phyloP scores from a whole-genome alignment of 805 yeast genomes.

The Nakazawaea peltata region DNA sequence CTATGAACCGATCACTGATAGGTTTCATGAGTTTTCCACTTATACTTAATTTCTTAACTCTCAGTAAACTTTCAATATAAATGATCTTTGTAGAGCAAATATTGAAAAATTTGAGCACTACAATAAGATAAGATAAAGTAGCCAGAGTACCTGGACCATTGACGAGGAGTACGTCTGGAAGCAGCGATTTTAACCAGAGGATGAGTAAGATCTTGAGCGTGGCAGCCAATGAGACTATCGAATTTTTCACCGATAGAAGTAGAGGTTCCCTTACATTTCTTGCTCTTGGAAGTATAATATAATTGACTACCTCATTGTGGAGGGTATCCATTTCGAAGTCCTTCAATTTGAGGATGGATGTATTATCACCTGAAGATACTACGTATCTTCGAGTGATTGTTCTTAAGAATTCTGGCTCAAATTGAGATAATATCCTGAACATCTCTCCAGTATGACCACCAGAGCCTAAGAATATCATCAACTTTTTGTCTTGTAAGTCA shows the following conservation, averaged over 20 bases:
- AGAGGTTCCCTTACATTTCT: constrained; percentile 29
- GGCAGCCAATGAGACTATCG: constrained; percentile 23
- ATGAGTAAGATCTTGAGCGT: constrained; percentile 12
- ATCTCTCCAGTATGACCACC: constrained; percentile 98
- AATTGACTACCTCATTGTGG: constrained; percentile 14
- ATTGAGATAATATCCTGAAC: constrained; percentile 53
- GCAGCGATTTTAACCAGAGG: constrained; percentile 1
- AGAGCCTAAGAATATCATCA: constrained; percentile 75
- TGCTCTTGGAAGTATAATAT: constrained; percentile 25
- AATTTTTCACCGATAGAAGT: constrained; percentile 21
- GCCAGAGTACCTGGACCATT: constrained; percentile 86
- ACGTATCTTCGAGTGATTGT: constrained; percentile 19
- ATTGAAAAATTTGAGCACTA: constrained; percentile 40
- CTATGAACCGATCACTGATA: constrained; percentile 69
- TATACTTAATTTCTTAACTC: constrained; percentile 68
- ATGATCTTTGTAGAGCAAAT: constrained; percentile 47
- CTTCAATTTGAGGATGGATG: constrained; percentile 33
- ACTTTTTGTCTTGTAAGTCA: constrained; percentile 12
- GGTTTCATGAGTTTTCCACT: constrained; percentile 70
- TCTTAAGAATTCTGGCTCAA: constrained; percentile 18
- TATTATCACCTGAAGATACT: constrained; percentile 36
- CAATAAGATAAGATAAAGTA: constrained; percentile 54
- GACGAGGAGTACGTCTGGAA: constrained; percentile 28
- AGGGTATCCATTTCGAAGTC: constrained; percentile 24
- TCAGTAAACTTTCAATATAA: constrained; percentile 81